These are phyloP conservation scores for Cynanchum wilfordii DNA, from an alignment of 257 asterid species.

Conservation along the genomic window DNA sequence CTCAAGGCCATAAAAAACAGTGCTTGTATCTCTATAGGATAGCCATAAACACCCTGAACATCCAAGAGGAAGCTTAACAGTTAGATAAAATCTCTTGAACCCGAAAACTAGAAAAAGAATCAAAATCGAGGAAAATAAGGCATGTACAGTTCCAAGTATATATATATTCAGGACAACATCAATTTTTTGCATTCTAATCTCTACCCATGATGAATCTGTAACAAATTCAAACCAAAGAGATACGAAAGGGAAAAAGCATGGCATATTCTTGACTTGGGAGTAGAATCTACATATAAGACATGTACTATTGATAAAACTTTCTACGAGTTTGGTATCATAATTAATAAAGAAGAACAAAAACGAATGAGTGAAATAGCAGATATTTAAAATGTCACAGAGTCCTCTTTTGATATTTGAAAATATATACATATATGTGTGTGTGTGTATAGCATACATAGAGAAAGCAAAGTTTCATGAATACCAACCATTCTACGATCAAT, in stretches of 20 bases:
- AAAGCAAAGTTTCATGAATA: conserved; percentile 9
- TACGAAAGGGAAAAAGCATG: neutral
- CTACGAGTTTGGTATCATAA: neutral
- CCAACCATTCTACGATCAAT: conserved; percentile 91
- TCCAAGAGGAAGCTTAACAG: neutral
- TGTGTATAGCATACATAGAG: neutral
- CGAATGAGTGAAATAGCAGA: neutral
- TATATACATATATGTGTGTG: no score
- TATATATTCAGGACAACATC: neutral
- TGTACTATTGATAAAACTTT: neutral
- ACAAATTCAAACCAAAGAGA: neutral
- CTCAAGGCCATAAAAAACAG: conserved; percentile 84
- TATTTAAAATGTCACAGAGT: no score
- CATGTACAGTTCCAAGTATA: neutral
- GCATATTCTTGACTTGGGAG: neutral
- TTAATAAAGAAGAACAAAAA: neutral
- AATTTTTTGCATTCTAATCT: neutral
- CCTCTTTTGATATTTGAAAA: no score
- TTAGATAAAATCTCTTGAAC: neutral
- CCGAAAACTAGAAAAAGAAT: neutral
- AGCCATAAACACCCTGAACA: conserved; percentile 80
- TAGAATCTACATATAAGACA: neutral
- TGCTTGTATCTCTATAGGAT: conserved; percentile 90
- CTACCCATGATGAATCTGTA: neutral
- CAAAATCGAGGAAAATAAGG: neutral